A percentile compares a stretch with the other conserved stretches of the same genome.
These are phyloP conservation scores for Xenosphaeropsis pyriputrescens DNA, from an alignment of 2,329 filamentous ascomycete species.

Conservation along the genomic window DNA sequence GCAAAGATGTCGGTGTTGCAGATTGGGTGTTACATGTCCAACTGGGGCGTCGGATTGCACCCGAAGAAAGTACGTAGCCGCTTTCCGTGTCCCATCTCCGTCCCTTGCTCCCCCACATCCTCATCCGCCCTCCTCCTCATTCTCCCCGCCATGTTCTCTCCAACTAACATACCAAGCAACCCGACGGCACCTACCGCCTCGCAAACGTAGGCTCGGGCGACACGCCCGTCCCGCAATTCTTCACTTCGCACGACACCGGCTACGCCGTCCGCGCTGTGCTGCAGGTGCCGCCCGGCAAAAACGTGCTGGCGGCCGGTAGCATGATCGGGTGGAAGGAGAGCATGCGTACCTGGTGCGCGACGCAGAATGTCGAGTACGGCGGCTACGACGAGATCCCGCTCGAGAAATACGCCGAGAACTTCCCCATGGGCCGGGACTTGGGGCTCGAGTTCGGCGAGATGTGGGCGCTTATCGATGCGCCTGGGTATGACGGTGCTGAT, in stretches of 20 bases:
- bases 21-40: slow-evolving; percentile 19
- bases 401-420: neutral
- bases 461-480: slow-evolving; percentile 12
- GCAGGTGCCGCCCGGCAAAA: slow-evolving; percentile 1
- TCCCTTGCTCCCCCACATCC: too few species aligned
- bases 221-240: slow-evolving; percentile 7
- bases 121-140: too few species aligned
- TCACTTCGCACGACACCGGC: slow-evolving; percentile 15
- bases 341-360: slow-evolving; percentile 1
- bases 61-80: slow-evolving; percentile 6
- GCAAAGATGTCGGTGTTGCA: slow-evolving; percentile 18
- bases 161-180: slow-evolving; percentile 2
- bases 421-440: slow-evolving; percentile 5
- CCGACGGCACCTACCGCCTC: slow-evolving; percentile 6
- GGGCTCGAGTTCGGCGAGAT: slow-evolving; percentile 20
- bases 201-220: slow-evolving; percentile 4
- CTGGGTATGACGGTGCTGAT: slow-evolving; percentile 21
- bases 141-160: too few species aligned
- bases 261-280: slow-evolving; percentile 14
- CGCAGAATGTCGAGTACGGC: slow-evolving; percentile 1
- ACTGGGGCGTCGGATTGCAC: slow-evolving; percentile 10
- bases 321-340: slow-evolving; percentile 1
- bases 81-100: too few species aligned
- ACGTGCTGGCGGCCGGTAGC: slow-evolving; percentile 1
- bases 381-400: slow-evolving; percentile 6